These are phyloP conservation scores for Ophiosphaerella narmari DNA, from an alignment of 2,329 filamentous ascomycete genomes.

Conservation along the genomic window DNA sequence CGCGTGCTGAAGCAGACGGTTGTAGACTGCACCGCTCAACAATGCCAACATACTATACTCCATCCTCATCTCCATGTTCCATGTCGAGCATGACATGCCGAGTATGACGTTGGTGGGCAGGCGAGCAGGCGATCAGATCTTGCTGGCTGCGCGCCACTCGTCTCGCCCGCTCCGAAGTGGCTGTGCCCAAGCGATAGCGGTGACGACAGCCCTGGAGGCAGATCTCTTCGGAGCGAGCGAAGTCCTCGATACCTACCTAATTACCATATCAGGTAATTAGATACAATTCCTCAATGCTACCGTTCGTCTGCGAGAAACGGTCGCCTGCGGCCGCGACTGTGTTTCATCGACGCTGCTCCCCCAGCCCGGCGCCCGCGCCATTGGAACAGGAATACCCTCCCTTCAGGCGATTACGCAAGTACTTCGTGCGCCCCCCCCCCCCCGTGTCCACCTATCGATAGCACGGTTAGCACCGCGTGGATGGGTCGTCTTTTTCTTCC, in stretches of 20 bases:
- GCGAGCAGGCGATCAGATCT: neutral
- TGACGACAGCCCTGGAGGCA: conserved; percentile 15
- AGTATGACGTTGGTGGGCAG: conserved; percentile 11
- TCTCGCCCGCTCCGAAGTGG: conserved; percentile 17
- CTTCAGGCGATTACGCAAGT: conserved; percentile 30
- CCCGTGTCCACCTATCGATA: conserved; percentile 41
- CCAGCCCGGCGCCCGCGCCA: conserved; percentile 19
- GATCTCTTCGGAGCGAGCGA: conserved; percentile 36
- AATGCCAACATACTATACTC: too few relatives aligned
- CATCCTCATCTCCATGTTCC: neutral
- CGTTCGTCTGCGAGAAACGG: conserved; percentile 20
- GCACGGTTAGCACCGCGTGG: conserved; percentile 19
- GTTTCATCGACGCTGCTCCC: conserved; percentile 34
- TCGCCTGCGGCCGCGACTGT: conserved; percentile 18
- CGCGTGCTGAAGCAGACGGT: conserved; percentile 42
- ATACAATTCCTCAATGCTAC: conserved; percentile 15
- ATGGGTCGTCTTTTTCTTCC: neutral
- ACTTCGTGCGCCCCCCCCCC: conserved; percentile 12
- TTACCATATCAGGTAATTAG: too few relatives aligned
- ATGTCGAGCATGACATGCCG: neutral
- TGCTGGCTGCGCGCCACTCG: too few relatives aligned
- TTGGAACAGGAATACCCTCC: conserved; percentile 33
- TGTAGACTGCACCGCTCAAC: too few relatives aligned
- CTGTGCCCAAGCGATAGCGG: conserved; percentile 25
- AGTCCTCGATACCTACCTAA: neutral